These are phyloP conservation scores for Acorus gramineus DNA, from an alignment of 106 monocot species.

Conservation along the genomic window DNA sequence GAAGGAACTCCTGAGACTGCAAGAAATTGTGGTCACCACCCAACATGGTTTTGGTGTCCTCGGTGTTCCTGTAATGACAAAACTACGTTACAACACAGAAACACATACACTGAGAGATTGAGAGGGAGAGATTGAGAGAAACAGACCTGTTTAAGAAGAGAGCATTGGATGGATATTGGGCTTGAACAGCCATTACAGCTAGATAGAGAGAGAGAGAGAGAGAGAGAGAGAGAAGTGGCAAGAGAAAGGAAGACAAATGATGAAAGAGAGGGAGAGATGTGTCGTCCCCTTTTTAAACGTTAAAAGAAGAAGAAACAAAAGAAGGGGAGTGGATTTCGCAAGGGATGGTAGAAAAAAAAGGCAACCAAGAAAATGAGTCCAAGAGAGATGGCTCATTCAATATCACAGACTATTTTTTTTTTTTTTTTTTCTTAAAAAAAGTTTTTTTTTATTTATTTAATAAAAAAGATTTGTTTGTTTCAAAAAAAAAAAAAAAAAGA, in stretches of 20 bases:
- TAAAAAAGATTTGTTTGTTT: too few species aligned
- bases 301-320: neutral
- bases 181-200: constrained; percentile 58
- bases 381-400: too few species aligned
- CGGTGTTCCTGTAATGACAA: constrained; percentile 8
- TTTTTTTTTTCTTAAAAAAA: too few species aligned
- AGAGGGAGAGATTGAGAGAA: neutral
- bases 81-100: neutral
- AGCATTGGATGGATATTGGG: constrained; percentile 53
- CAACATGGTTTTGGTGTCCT: constrained; percentile 20
- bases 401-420: too few species aligned
- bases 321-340: neutral
- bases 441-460: too few species aligned
- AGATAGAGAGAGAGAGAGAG: neutral
- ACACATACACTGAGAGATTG: neutral
- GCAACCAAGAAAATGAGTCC: too few species aligned
- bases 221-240: neutral
- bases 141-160: constrained; percentile 39
- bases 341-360: too few species aligned
- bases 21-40: constrained; percentile 2
- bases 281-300: neutral
- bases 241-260: neutral
- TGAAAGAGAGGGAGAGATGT: neutral
- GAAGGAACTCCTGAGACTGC: constrained; percentile 1
- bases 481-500: too few species aligned